These are phyloP conservation scores for Cercospora sp. DNA, from an alignment of 2,329 filamentous ascomycete genomes.

Conservation along the genomic window DNA sequence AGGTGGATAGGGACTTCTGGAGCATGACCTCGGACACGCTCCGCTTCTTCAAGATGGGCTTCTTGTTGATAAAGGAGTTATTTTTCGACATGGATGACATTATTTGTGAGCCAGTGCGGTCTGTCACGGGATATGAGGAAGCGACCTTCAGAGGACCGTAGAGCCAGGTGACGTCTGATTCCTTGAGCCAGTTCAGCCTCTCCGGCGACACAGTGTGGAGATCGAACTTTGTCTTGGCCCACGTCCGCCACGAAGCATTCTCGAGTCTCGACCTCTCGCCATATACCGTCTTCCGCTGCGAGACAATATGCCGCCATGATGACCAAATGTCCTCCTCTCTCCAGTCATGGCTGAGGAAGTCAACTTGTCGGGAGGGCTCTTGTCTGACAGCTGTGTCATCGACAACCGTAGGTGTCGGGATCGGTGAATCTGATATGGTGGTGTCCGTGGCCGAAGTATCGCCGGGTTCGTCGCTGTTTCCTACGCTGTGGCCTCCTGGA, in stretches of 20 bases:
- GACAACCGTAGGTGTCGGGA: slow-evolving; percentile 62
- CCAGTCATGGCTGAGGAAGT: slow-evolving; percentile 92
- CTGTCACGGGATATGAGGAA: slow-evolving; percentile 53
- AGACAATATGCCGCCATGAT: slow-evolving; percentile 91
- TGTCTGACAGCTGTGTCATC: slow-evolving; percentile 76
- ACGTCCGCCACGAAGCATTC: slow-evolving; percentile 96
- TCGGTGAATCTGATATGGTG: slow-evolving; percentile 58
- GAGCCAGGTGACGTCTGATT: slow-evolving; percentile 95
- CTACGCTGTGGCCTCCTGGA: slow-evolving; percentile 7
- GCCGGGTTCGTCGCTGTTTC: slow-evolving; percentile 23
- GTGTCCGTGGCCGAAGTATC: slow-evolving; percentile 53
- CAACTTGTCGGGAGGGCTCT: slow-evolving; percentile 84
- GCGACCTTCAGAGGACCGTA: slow-evolving; percentile 88
- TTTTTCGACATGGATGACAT: slow-evolving; percentile 59
- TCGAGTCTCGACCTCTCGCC: slow-evolving; percentile 80
- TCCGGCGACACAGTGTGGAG: slow-evolving; percentile 87
- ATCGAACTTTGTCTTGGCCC: slow-evolving; percentile 88
- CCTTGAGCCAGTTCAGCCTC: slow-evolving; percentile 94
- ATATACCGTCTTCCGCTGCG: slow-evolving; percentile 69
- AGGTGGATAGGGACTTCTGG: slow-evolving; percentile 81
- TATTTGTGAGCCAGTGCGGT: slow-evolving; percentile 49
- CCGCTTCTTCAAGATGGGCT: slow-evolving; percentile 93
- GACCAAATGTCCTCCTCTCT: slow-evolving; percentile 95
- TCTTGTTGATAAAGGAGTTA: slow-evolving; percentile 73
- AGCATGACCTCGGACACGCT: slow-evolving; percentile 96